phyloP scores from a whole-genome alignment of 208 protist species.

The Leishmania arabica region DNA sequence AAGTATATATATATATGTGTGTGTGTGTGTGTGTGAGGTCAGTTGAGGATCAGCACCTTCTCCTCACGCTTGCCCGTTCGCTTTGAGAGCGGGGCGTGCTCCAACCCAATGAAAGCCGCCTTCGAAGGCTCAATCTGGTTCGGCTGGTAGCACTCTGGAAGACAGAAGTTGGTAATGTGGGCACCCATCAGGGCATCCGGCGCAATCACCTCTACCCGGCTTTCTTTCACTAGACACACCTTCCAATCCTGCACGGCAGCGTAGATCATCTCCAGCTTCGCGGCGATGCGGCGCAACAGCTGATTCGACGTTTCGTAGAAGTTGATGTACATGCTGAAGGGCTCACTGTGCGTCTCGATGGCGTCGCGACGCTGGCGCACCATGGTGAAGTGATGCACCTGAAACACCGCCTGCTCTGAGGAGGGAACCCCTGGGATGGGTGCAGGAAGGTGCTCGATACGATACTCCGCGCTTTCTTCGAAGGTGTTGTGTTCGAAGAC shows the following conservation, averaged over 20 bases:
- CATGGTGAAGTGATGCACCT: slow-evolving; percentile 84
- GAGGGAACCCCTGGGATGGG: slow-evolving; percentile 48
- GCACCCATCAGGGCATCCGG: slow-evolving; percentile 61
- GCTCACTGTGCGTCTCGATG: slow-evolving; percentile 84
- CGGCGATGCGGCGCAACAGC: slow-evolving; percentile 68
- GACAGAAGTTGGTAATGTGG: slow-evolving; percentile 65
- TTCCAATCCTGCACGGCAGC: slow-evolving; percentile 85
- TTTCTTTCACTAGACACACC: slow-evolving; percentile 79
- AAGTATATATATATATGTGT: no score
- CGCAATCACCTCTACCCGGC: slow-evolving; percentile 58
- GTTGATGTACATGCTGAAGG: slow-evolving; percentile 81
- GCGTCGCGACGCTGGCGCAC: slow-evolving; percentile 59
- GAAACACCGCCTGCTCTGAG: slow-evolving; percentile 62
- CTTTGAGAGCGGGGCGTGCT: slow-evolving; percentile 75
- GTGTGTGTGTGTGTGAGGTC: not conserved
- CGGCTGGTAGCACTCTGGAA: slow-evolving; percentile 47
- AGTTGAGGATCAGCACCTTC: slow-evolving; percentile 85
- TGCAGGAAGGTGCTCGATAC: slow-evolving; percentile 73
- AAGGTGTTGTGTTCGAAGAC: slow-evolving; percentile 79
- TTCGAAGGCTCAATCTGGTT: slow-evolving; percentile 69
- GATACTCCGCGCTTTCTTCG: slow-evolving; percentile 89
- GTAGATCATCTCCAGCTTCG: slow-evolving; percentile 71
- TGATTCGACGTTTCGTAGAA: slow-evolving; percentile 54
- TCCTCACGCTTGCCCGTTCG: slow-evolving; percentile 56
- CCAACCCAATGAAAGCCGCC: slow-evolving; percentile 83